Evolutionary conservation across 371 early-diverging fungal genomes (phyloP).

Genomic region (Circinella umbellata): DNA sequence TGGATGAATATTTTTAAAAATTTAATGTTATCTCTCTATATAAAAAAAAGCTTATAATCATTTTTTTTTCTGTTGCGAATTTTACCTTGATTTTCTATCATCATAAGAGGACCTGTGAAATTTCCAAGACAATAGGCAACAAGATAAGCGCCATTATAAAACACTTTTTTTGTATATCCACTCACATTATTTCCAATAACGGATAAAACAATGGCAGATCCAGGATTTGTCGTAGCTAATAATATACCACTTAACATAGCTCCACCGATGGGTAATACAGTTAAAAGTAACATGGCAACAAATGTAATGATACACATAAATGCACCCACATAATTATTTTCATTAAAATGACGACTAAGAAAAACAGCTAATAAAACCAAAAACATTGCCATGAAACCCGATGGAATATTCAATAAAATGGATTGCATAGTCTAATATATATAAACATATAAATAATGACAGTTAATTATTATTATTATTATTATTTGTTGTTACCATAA

Average conservation of each 20-base stretch:
- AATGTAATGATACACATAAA: constrained; percentile 15
- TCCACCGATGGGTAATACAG: constrained; percentile 23
- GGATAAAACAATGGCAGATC: constrained; percentile 24
- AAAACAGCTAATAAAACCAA: constrained; percentile 22
- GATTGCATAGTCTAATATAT: constrained; percentile 19
- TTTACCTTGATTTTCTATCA: constrained; percentile 17
- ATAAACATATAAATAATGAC: background rate
- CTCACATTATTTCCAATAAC: constrained; percentile 8
- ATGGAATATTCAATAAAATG: constrained; percentile 17
- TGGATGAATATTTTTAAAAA: no score
- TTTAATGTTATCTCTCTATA: no score
- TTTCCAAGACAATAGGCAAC: constrained; percentile 25
- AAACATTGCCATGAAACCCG: background rate
- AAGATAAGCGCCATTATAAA: constrained; percentile 23
- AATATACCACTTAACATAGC: constrained; percentile 29
- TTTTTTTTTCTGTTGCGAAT: no score
- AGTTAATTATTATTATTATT: background rate
- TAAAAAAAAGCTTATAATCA: no score
- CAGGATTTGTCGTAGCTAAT: constrained; percentile 18
- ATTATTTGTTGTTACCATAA: background rate
- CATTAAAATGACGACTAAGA: constrained; percentile 17
- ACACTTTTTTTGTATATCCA: constrained; percentile 21
- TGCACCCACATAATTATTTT: constrained; percentile 27
- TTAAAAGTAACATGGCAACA: constrained; percentile 27
- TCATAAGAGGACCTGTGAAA: constrained; percentile 24